Conservation (phyloP, 768 basidiomycete genomes). For the Boletus reticuloceps region DNA sequence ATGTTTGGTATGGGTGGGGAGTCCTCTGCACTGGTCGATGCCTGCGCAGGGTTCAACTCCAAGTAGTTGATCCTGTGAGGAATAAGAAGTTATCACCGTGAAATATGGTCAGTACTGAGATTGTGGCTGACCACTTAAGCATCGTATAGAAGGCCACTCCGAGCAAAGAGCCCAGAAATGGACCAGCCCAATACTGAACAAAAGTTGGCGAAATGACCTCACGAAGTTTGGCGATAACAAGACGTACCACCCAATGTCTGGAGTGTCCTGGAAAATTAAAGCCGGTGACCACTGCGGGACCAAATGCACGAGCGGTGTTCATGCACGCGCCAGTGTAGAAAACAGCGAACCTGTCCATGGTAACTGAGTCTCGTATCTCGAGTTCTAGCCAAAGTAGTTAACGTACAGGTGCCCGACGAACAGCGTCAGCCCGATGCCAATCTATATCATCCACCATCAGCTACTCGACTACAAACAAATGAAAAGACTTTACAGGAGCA, state of each 20-base stretch:
- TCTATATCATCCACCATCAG: conserved; percentile 28
- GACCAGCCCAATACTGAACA: conserved; percentile 67
- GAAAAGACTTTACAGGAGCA: conserved; percentile 48
- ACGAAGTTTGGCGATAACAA: not conserved
- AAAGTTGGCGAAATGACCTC: not conserved
- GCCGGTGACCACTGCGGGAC: conserved; percentile 64
- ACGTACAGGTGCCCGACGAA: conserved; percentile 61
- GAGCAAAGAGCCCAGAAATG: conserved; percentile 62
- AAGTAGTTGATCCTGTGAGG: conserved; percentile 24
- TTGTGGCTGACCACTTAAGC: conserved; percentile 46
- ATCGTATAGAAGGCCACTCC: conserved; percentile 54
- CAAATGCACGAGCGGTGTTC: conserved; percentile 70
- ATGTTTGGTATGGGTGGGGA: conserved; percentile 21
- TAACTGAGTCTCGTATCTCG: not conserved
- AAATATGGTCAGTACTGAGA: not conserved
- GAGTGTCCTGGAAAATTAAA: conserved; percentile 39
- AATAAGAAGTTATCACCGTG: not conserved
- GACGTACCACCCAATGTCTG: conserved; percentile 61
- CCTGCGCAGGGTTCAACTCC: conserved; percentile 30
- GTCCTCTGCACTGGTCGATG: conserved; percentile 28
- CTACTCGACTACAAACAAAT: not conserved
- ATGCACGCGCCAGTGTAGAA: conserved; percentile 64
- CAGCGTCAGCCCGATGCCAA: conserved; percentile 65
- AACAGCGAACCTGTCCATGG: conserved; percentile 47
- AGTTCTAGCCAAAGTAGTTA: not conserved